Evolutionary conservation across 1,139 yeast genomes (phyloP).

Genomic region (Kurtzmaniella quercitrusa): DNA sequence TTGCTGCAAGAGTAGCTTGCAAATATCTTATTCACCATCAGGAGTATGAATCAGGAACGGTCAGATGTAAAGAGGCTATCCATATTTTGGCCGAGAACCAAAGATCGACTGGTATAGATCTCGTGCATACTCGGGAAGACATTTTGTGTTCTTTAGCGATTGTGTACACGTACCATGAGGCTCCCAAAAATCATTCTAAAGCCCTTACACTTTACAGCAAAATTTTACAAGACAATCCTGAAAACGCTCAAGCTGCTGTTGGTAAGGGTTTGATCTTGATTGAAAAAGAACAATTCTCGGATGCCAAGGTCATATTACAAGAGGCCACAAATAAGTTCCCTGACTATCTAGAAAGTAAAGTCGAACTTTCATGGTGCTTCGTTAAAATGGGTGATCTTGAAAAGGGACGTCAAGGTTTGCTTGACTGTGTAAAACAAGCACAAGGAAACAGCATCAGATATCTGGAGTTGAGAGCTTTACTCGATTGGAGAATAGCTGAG

Average conservation of each 20-base stretch:
- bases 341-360: conserved; percentile 54
- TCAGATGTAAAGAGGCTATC: conserved; percentile 60
- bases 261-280: conserved; percentile 80
- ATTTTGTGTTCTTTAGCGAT: conserved; percentile 68
- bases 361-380: conserved; percentile 80
- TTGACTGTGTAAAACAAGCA: conserved; percentile 37
- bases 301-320: conserved; percentile 51
- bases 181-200: conserved; percentile 78
- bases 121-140: conserved; percentile 54
- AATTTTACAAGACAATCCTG: conserved; percentile 44
- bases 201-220: conserved; percentile 72
- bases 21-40: conserved; percentile 56
- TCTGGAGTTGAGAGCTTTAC: conserved; percentile 53
- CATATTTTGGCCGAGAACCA: conserved; percentile 48
- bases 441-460: conserved; percentile 51
- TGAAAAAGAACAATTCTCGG: conserved; percentile 54
- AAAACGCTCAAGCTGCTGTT: conserved; percentile 58
- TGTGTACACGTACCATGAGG: conserved; percentile 77
- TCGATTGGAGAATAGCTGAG: conserved; percentile 71
- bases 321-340: conserved; percentile 51
- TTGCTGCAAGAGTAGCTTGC: conserved; percentile 65
- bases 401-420: conserved; percentile 52
- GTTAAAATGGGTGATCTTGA: conserved; percentile 49
- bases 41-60: conserved; percentile 64
- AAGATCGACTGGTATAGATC: conserved; percentile 42